Evolutionary conservation across 129 eudicot genomes (phyloP).

Genomic region (Flaveria trinervia): DNA sequence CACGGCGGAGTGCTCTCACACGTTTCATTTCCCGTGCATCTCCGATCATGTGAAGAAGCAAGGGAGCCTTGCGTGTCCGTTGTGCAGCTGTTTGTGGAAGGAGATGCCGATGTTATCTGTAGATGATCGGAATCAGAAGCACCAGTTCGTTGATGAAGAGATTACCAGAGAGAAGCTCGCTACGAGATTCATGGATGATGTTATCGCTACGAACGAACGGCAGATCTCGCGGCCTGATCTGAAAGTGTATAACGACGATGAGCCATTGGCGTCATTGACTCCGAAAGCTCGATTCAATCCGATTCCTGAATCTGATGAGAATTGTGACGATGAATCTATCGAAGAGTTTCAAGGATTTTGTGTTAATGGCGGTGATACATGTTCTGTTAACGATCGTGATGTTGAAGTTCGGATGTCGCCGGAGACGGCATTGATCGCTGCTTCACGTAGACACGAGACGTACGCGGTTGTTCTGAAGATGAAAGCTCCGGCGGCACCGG

Average conservation of each 20-base stretch:
- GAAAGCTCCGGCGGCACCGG: conserved; percentile 51
- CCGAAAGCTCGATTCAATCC: conserved; percentile 39
- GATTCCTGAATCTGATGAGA: conserved; percentile 50
- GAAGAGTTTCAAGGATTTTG: conserved; percentile 37
- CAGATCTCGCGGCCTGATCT: conserved; percentile 43
- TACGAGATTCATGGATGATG: conserved; percentile 21
- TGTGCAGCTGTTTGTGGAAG: conserved; percentile 42
- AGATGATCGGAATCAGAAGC: conserved; percentile 24
- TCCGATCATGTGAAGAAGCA: conserved; percentile 38
- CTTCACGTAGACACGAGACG: conserved; percentile 55
- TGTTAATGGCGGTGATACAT: conserved; percentile 5
- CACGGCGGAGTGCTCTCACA: conserved; percentile 89
- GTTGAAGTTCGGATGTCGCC: conserved; percentile 50
- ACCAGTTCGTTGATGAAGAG: conserved; percentile 20
- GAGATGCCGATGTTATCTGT: conserved; percentile 36
- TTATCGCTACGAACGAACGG: conserved; percentile 9
- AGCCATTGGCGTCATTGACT: conserved; percentile 35
- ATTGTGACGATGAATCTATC: conserved; percentile 29
- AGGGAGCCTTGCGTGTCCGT: conserved; percentile 41
- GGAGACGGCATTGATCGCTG: conserved; percentile 66
- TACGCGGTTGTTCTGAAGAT: conserved; percentile 57
- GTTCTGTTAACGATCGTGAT: conserved; percentile 16
- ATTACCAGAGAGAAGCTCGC: conserved; percentile 33
- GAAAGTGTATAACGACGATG: conserved; percentile 66
- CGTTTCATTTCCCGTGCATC: conserved; percentile 71